Conservation (phyloP, 1,139 yeast species). For the Saccharomyces hybrid region DNA sequence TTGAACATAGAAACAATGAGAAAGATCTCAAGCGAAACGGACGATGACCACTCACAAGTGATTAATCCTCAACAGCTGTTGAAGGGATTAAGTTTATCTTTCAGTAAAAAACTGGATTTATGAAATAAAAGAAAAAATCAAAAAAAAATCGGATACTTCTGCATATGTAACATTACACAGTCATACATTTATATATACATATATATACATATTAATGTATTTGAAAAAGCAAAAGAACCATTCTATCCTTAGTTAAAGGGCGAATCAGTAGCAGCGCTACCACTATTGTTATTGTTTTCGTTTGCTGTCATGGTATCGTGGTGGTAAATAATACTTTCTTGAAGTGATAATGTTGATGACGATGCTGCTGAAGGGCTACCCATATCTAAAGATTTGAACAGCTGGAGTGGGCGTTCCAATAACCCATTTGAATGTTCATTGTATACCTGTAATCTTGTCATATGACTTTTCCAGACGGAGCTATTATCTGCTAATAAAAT, state of each 20-base stretch:
- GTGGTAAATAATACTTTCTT: background rate
- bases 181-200: background rate
- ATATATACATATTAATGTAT: background rate
- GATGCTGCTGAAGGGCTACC: conserved; percentile 1
- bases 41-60: background rate
- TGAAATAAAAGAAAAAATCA: background rate
- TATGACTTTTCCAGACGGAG: conserved; percentile 40
- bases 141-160: background rate
- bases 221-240: background rate
- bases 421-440: conserved; percentile 50
- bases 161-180: conserved; percentile 1
- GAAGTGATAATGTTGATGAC: background rate
- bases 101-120: background rate
- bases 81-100: background rate
- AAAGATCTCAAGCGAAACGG: background rate
- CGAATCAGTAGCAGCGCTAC: background rate
- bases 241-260: background rate
- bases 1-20: conserved; percentile 4
- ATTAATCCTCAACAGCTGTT: background rate
- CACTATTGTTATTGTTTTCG: background rate
- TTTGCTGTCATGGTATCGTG: background rate
- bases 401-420: conserved; percentile 43
- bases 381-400: conserved; percentile 31
- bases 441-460: conserved; percentile 49
- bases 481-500: conserved; percentile 34